Evolutionary conservation across 176 grass and related monocot species (phyloP).

Genomic region (Thalia dealbata): DNA sequence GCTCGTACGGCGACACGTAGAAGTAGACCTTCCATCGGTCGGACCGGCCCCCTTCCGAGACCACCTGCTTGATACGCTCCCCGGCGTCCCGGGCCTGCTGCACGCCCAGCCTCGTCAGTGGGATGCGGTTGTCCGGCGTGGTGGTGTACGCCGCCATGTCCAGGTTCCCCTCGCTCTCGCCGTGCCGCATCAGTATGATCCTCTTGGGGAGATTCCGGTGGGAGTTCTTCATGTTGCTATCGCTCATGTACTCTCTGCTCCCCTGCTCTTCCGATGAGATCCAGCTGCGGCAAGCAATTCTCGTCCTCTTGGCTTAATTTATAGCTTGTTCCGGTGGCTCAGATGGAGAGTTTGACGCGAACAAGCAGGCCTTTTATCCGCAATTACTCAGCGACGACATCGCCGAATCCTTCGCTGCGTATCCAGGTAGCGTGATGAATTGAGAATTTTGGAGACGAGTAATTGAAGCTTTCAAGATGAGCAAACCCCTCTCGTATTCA

Average conservation of each 20-base stretch:
- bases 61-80: conserved; percentile 27
- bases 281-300: neutral
- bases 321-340: neutral
- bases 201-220: conserved; percentile 58
- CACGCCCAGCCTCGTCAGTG: conserved; percentile 49
- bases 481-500: neutral
- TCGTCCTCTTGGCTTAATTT: neutral
- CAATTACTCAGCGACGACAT: too few relatives aligned
- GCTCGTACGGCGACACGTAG: conserved; percentile 87
- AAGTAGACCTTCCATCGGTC: conserved; percentile 78
- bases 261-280: neutral
- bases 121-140: conserved; percentile 86
- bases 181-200: conserved; percentile 93
- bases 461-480: neutral
- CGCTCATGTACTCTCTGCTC: conserved; percentile 13
- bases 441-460: neutral
- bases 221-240: conserved; percentile 19
- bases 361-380: too few relatives aligned
- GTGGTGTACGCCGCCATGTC: conserved; percentile 88
- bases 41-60: neutral
- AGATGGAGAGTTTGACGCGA: neutral
- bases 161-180: conserved; percentile 91
- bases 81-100: conserved; percentile 60
- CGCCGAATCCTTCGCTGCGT: neutral
- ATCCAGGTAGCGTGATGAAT: neutral